Percentiles rank a stretch among this genome's conserved stretches.
Conservation (phyloP, 305 asterid species). For the Caryopteris hybrid region DNA sequence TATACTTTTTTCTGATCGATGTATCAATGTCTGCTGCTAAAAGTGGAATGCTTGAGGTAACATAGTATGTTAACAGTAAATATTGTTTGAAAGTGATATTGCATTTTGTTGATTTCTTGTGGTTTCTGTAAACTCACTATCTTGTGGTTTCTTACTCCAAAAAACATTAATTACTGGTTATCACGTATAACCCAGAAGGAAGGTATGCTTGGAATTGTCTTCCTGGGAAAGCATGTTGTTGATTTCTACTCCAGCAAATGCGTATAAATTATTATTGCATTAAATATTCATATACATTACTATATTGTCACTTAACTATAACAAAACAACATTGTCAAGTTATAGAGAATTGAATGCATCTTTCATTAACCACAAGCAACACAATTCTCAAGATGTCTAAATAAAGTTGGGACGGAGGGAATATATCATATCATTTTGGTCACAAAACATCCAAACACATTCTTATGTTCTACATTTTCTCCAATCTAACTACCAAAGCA, state of each 20-base stretch:
- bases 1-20: slow-evolving; percentile 82
- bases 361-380: too few species aligned
- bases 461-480: neutral
- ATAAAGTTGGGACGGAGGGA: too few species aligned
- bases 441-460: neutral
- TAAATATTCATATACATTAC: too few species aligned
- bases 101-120: neutral
- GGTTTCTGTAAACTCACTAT: slow-evolving; percentile 1
- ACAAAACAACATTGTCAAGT: too few species aligned
- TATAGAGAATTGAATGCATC: too few species aligned
- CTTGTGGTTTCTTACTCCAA: neutral
- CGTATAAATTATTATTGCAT: too few species aligned
- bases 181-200: neutral
- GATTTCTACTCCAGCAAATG: neutral
- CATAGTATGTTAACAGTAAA: neutral
- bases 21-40: slow-evolving; percentile 77
- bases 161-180: neutral
- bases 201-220: neutral
- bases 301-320: too few species aligned
- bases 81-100: slow-evolving; percentile 8
- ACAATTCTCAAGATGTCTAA: neutral
- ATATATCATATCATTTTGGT: neutral
- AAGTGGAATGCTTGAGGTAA: slow-evolving; percentile 94
- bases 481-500: neutral
- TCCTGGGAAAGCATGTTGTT: neutral